Base-by-base conservation (phyloP, 768 basidiomycete genomes). In the Tubosaeta sp. region DNA sequence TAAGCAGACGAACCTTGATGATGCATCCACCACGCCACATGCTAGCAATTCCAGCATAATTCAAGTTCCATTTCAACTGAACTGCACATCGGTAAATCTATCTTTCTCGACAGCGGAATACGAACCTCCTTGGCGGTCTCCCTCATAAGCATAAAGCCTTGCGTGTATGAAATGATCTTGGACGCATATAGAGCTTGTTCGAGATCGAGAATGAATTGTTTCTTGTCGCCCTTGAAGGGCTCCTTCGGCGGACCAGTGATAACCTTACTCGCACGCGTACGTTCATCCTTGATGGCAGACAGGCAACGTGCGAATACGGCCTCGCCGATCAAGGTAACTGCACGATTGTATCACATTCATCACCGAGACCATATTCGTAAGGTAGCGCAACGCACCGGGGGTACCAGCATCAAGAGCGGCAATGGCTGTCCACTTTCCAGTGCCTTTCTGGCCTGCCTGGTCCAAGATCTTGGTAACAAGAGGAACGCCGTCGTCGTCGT, bases 1-100 rank as follows among this genome's bases (percentile, higher is more conserved):
- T 46, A 19, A 32, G 19, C 17, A 1, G 39, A 50, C 63, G 44
- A 42, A 83, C 88, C 82, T 95, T 95, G 81, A 99, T 98, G 73
- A 99, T 99, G 72, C 95, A 98, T 60, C 97, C 97, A 60, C 97
- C 97, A 65, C 95, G 92, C 97, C 97, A 99, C 94, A 99, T 99
- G 61, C 80, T 84, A 32, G 97, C 97, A 67, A 99, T 98, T 55
- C 94, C 95, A 62, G 94, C 86, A 69, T 95, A 95, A 81, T 98
- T 97, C 70, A 99, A 77, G 71, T 89, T 84, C 95, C 95, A 99
- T 58, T 65, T 69, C 61, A 88, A 66, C 87, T 89, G 29, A 4
- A 39, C 16, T 32, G 13, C 31, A 33, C 32, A 38, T 67, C 25
- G 44, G 22, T 50, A 48, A 49, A 44, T 32, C 45, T 19, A 43